Percentiles rank a stretch among this genome's conserved stretches.
phyloP scores from a whole-genome alignment of 768 basidiomycete genomes.

The Boletales sp. region DNA sequence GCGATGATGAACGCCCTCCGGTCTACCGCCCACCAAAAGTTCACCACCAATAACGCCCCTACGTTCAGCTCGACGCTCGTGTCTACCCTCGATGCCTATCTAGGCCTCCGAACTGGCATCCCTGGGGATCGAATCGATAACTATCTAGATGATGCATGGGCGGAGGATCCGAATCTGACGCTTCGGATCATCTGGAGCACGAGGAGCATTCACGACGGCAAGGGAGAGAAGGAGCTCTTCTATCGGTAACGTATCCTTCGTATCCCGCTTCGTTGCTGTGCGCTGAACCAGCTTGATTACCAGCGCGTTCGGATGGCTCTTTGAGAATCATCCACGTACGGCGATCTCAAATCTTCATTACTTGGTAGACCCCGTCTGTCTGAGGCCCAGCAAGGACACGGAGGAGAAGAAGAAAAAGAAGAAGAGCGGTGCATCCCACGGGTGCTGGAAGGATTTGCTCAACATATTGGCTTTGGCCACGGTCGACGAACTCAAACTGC shows the following conservation, averaged over 20 bases:
- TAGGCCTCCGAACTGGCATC: conserved; percentile 32
- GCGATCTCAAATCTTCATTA: conserved; percentile 57
- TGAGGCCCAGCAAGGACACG: conserved; percentile 5
- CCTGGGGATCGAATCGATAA: conserved; percentile 23
- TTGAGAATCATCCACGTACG: conserved; percentile 64
- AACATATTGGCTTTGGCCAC: conserved; percentile 64
- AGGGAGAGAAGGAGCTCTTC: conserved; percentile 56
- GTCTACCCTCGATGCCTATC: conserved; percentile 56
- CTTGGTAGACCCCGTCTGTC: conserved; percentile 52
- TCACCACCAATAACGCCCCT: conserved; percentile 49
- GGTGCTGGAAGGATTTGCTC: conserved; percentile 75
- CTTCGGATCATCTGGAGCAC: conserved; percentile 65
- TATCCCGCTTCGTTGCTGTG: background rate
- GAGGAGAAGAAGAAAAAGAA: background rate
- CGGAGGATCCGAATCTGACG: conserved; percentile 53
- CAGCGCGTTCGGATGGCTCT: conserved; percentile 65
- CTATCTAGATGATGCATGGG: conserved; percentile 51
- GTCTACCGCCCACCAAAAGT: conserved; percentile 38
- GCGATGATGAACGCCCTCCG: conserved; percentile 56
- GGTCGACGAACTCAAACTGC: conserved; percentile 41
- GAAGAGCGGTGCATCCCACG: conserved; percentile 38
- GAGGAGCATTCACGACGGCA: conserved; percentile 70
- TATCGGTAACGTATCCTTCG: conserved; percentile 38
- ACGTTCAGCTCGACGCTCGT: conserved; percentile 51
- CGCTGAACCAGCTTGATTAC: background rate